Base-by-base conservation (phyloP, 306 rosid species). In the Arachis stenosperma region DNA sequence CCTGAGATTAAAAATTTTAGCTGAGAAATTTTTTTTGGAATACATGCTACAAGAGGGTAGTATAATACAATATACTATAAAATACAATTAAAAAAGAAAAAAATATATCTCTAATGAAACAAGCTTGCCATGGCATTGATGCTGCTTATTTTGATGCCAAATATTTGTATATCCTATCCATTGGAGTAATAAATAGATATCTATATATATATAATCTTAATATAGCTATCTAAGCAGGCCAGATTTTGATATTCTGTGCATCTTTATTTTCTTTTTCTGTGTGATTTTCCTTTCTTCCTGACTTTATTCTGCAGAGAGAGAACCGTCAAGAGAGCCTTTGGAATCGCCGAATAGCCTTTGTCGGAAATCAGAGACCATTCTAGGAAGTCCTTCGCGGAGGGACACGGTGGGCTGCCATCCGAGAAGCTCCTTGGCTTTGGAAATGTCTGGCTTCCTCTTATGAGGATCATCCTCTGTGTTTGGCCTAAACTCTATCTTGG, bases 381-480 rank as follows among this genome's bases (percentile, higher is more conserved):
- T 81, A 69, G 98, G 98, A 73, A 93, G 97, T 33, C 98, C 97
- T 17, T 89, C 83, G 9, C 92, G 88, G 81, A 93, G 98, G 55
- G 98, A 86, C 65, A 93, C 96, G 0, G 78, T 15, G 11, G 97
- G 98, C 81, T 89, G 86, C 98, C 98, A 93, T 1, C 92, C 92
- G 2, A 93, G 96, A 79, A 90, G 89, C 71, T 90, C 96, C 74
- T 89, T 89, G 1, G 98, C 97, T 78, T 57, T 93, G 7, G 97
- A 87, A 75, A 93, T 93, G 85, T 93, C 97, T 4, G 97, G 98
- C 72, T 90, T 93, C 64, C 98, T 93, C 84, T 83, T 89, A n/a
- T 93, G 98, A 7, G 98, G 97, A 65, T 93, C 98, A 71, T 93
- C 98, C 72, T 93, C 97, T 76, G 98, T 90, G 87, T 93, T 93